phyloP scores from a whole-genome alignment of 371 early-diverging fungal genomes.

The Mucor racemosus region DNA sequence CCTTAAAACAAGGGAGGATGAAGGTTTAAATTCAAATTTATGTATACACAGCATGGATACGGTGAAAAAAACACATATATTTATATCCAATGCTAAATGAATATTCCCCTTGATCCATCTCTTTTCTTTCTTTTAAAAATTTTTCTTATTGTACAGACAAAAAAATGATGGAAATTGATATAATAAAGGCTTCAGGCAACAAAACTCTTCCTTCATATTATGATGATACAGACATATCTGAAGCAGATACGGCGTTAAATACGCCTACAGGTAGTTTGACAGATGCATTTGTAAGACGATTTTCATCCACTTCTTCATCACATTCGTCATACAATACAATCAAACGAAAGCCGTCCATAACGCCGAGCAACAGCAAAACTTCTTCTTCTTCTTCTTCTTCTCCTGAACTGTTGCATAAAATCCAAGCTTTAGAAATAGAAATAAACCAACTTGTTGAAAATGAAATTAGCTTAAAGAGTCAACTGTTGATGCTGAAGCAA shows the following conservation, averaged over 20 bases:
- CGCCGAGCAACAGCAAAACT: constrained; percentile 5
- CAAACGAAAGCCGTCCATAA: background rate
- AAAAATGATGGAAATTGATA: constrained; percentile 14
- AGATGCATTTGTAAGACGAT: constrained; percentile 10
- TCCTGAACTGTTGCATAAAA: constrained; percentile 11
- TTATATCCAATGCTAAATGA: background rate
- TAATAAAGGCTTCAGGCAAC: constrained; percentile 7
- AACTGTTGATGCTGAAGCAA: constrained; percentile 17
- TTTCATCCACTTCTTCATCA: constrained; percentile 18
- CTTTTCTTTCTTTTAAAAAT: background rate
- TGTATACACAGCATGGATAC: background rate
- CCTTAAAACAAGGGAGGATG: constrained; percentile 5
- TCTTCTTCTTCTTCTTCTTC: background rate
- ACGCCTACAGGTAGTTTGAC: constrained; percentile 23
- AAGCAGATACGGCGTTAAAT: constrained; percentile 21
- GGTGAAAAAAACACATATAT: background rate
- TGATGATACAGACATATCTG: constrained; percentile 17
- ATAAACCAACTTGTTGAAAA: constrained; percentile 9
- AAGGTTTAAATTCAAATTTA: constrained; percentile 1
- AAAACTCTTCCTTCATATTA: background rate
- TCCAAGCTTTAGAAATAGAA: constrained; percentile 18
- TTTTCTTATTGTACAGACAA: background rate
- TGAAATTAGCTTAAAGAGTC: constrained; percentile 16
- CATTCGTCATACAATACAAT: background rate
- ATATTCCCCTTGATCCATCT: background rate